Percentiles rank a stretch among this genome's conserved stretches.
These are phyloP conservation scores for Pseudogymnoascus sp. DNA, from an alignment of 2,329 filamentous ascomycete species.

Conservation along the genomic window DNA sequence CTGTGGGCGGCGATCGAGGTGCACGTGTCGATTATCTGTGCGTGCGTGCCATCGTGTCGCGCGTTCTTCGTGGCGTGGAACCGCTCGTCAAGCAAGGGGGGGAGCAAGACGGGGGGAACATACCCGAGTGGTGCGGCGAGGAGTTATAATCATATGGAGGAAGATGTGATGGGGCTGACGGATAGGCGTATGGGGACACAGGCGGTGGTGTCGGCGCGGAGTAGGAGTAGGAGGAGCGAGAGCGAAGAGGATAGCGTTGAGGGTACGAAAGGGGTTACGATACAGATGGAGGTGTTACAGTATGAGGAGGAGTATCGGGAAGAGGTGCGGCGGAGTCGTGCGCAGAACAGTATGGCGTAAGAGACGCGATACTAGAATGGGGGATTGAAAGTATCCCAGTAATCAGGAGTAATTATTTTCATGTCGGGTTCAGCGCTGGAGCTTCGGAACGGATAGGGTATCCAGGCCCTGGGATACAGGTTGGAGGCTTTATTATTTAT, in stretches of 20 bases:
- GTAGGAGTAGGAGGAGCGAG: not conserved
- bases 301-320: not conserved
- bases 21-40: not conserved
- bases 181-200: not conserved
- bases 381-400: not conserved
- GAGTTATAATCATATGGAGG: slow-evolving; percentile 9
- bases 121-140: not conserved
- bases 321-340: not conserved
- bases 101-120: not conserved
- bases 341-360: not conserved
- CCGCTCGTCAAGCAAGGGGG: not conserved
- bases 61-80: slow-evolving; percentile 8
- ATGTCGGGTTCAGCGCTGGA: not conserved
- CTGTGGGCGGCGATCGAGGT: not conserved
- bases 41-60: not conserved
- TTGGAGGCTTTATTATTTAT: not conserved
- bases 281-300: slow-evolving; percentile 8
- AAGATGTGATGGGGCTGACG: not conserved
- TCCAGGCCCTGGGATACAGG: not conserved
- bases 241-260: slow-evolving; percentile 1
- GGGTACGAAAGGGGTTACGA: not conserved
- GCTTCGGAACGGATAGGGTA: not conserved
- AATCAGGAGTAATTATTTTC: not conserved
- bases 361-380: not conserved
- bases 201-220: not conserved